Base-by-base conservation (phyloP, 176 grass and related monocot species). In the Chrysopogon serrulatus region DNA sequence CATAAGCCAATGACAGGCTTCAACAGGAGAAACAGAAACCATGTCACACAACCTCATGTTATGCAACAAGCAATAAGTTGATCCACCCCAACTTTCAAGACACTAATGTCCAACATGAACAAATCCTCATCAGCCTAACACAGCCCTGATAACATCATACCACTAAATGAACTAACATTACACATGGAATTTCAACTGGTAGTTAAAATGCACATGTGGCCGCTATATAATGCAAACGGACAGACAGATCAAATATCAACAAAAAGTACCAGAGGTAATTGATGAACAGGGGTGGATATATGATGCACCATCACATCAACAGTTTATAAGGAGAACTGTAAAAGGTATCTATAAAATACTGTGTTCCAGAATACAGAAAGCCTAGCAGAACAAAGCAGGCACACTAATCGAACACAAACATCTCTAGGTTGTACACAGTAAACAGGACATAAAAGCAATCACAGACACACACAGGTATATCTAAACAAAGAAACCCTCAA, bases 51-150 rank as follows among this genome's bases (percentile, higher is more conserved):
- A 24, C 21, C n/a, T 33, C 56, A 63, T 31, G 45, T 71, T 40
- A 71, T 71, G 69, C 53, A 88, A 64, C 3, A 83, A 32, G 53
- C 62, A 69, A 73, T 44, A 79, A 79, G 44, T 40, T 74, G 67
- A 60, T 60, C 15, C 16, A 30, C 10, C 63, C 15, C 53, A 21
- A 35, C 27, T 62, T 69, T 59, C 2, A 37, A 76, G 30, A 16
- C 11, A 35, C 24, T 60, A 64, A 71, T 35, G 34, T 10, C 47
- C 42, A 6, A 26, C 3, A 76, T 6, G 44, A 75, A 21, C 57
- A 83, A 66, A 54, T 78, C 19, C 13, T 53, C 73, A 67, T 43
- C 4, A 36, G 71, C 8, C 30, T 76, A 30, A 78, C 45, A 60
- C 13, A 41, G 28, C 28, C 18, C 31, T 30, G 32, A 51, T 62